Evolutionary conservation across 345 rosid genomes (phyloP).

Genomic region (Salix purpurea): DNA sequence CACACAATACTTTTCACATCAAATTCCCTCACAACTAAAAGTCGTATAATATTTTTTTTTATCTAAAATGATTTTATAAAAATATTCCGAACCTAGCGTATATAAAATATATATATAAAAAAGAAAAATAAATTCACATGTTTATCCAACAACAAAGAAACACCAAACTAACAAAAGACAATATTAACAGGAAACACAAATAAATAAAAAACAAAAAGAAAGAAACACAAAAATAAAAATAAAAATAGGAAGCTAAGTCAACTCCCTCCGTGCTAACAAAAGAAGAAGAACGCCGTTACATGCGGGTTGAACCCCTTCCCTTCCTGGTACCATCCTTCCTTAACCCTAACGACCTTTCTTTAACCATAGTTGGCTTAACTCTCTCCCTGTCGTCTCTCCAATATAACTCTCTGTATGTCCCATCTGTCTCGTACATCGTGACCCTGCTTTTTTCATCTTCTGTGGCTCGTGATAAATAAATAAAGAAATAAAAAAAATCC

Average conservation of each 20-base stretch:
- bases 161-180: background rate
- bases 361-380: slow-evolving; percentile 6
- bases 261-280: background rate
- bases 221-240: background rate
- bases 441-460: background rate
- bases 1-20: too few relatives aligned
- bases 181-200: too few relatives aligned
- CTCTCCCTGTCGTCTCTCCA: background rate
- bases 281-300: slow-evolving; percentile 14
- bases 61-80: too few relatives aligned
- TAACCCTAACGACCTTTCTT: background rate
- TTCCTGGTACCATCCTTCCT: background rate
- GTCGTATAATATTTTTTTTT: too few relatives aligned
- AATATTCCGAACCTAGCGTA: too few relatives aligned
- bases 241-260: background rate
- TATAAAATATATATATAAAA: too few relatives aligned
- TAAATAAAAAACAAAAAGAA: background rate
- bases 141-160: background rate
- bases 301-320: background rate
- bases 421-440: background rate
- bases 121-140: too few relatives aligned
- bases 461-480: background rate
- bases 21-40: too few relatives aligned
- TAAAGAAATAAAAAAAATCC: background rate
- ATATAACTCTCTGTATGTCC: background rate